A percentile compares a stretch with the other conserved stretches of the same genome.
phyloP scores from a whole-genome alignment of 495 filamentous ascomycete genomes.

The Talaromyces liani region DNA sequence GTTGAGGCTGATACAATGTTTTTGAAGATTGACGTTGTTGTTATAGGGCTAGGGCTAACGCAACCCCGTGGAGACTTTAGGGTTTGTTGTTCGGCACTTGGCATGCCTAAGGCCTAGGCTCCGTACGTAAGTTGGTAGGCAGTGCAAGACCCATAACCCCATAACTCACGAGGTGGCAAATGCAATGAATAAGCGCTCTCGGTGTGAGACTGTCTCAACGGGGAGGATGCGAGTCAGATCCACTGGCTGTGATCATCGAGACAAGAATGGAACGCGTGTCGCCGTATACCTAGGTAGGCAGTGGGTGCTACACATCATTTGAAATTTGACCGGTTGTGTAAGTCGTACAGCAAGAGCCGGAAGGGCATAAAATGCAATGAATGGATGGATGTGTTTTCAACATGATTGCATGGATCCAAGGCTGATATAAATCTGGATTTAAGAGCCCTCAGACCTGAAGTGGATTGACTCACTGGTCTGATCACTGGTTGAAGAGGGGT shows the following conservation, averaged over 20 bases:
- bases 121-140: neutral
- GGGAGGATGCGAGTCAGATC: neutral
- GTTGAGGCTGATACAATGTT: neutral
- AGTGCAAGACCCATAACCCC: neutral
- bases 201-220: neutral
- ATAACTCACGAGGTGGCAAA: neutral
- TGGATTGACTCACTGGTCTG: too few species aligned
- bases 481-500: neutral
- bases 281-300: neutral
- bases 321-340: neutral
- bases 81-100: neutral
- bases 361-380: neutral
- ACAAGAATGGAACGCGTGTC: neutral
- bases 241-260: neutral
- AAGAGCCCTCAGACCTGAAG: neutral
- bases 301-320: neutral
- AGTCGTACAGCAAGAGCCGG: neutral
- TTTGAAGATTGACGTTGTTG: neutral
- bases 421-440: neutral
- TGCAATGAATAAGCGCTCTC: neutral
- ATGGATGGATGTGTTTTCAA: neutral
- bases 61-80: neutral
- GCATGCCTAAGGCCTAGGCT: neutral
- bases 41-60: neutral
- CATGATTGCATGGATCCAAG: too few species aligned